Conservation (phyloP, 208 protist genomes). For the Vickermania ingenoplastis region DNA sequence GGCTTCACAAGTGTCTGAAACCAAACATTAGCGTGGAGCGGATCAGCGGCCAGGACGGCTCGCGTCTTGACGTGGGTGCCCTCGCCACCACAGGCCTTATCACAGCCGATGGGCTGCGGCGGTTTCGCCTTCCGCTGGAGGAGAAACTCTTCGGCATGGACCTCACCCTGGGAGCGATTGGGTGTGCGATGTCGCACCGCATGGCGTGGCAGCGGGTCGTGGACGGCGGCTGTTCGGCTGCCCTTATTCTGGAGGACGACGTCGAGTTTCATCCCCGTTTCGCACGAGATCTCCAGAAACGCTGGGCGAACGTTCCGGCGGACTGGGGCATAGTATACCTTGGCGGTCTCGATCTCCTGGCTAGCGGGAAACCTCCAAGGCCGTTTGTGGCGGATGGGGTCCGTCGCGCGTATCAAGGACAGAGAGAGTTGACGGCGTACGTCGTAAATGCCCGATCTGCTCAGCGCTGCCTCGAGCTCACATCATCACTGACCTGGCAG, state of each 20-base stretch:
- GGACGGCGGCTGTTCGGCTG: constrained; percentile 15
- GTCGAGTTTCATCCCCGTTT: constrained; percentile 82
- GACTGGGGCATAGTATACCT: constrained; percentile 88
- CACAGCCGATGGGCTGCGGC: constrained; percentile 61
- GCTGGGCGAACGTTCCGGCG: constrained; percentile 50
- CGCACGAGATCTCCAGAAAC: constrained; percentile 28
- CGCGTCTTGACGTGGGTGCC: constrained; percentile 33
- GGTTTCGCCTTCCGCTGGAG: constrained; percentile 56
- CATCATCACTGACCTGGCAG: constrained; percentile 85
- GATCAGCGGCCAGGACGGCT: constrained; percentile 68
- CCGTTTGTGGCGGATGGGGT: constrained; percentile 76
- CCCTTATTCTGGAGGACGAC: constrained; percentile 85
- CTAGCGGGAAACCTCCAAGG: constrained; percentile 63
- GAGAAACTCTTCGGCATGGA: constrained; percentile 90
- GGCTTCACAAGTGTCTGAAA: constrained; percentile 41
- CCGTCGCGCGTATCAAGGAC: constrained; percentile 72
- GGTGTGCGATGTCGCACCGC: constrained; percentile 78
- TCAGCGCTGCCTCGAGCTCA: constrained; percentile 65
- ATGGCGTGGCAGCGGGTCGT: constrained; percentile 72
- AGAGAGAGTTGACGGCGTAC: constrained; percentile 87
- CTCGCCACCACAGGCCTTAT: constrained; percentile 39
- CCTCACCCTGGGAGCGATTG: constrained; percentile 79
- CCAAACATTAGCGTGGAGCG: constrained; percentile 39
- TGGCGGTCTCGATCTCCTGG: constrained; percentile 80
- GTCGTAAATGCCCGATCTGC: constrained; percentile 63